phyloP scores from a whole-genome alignment of 805 yeast genomes.

The Phaffomyces opuntiae region DNA sequence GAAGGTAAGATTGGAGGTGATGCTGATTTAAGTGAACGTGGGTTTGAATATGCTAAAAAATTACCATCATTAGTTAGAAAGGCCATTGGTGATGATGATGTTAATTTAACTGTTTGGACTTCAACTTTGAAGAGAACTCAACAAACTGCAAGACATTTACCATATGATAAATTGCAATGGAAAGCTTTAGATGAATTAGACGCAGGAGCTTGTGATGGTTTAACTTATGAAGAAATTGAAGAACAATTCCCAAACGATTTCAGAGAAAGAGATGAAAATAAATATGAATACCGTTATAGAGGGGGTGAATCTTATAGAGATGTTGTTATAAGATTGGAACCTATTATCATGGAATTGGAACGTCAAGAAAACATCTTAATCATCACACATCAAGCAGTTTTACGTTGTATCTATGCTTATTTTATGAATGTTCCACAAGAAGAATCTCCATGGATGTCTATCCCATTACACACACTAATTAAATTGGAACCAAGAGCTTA shows the following conservation, averaged over 20 bases:
- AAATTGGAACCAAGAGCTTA: conserved; percentile 94
- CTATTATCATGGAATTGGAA: conserved; percentile 97
- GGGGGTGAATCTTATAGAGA: conserved; percentile 98
- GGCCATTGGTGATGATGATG: conserved; percentile 35
- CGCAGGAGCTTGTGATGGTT: conserved; percentile 96
- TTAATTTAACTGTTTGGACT: conserved; percentile 87
- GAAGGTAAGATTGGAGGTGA: conserved; percentile 97
- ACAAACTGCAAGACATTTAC: conserved; percentile 80
- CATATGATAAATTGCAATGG: conserved; percentile 84
- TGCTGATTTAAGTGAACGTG: conserved; percentile 77
- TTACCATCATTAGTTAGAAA: conserved; percentile 70
- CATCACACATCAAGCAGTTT: conserved; percentile 95
- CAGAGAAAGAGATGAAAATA: conserved; percentile 90
- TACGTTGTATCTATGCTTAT: conserved; percentile 94
- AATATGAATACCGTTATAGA: conserved; percentile 90
- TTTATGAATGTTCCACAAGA: conserved; percentile 98
- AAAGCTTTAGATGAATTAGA: conserved; percentile 95
- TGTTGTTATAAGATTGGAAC: conserved; percentile 90
- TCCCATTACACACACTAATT: conserved; percentile 92
- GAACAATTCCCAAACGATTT: conserved; percentile 85
- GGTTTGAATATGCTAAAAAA: conserved; percentile 73
- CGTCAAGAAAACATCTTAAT: conserved; percentile 93
- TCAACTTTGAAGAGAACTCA: conserved; percentile 87
- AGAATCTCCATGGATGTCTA: conserved; percentile 98
- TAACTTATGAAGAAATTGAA: conserved; percentile 92